Percentiles rank a stretch among this genome's conserved stretches.
Conservation (phyloP, 2,329 filamentous ascomycete genomes). For the Alternaria brassicicola region DNA sequence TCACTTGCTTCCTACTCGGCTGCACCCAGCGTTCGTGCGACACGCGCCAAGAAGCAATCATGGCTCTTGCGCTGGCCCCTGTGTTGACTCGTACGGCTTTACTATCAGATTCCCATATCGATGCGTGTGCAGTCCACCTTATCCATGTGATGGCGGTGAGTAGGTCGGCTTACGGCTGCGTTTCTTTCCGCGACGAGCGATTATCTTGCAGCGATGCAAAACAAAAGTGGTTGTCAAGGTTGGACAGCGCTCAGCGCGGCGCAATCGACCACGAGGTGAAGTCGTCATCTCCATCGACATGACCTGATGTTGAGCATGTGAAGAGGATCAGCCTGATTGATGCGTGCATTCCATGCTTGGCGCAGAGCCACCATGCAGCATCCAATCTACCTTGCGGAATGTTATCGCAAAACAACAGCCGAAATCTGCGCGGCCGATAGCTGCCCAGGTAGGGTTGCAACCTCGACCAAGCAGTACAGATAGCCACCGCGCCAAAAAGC, state of each 20-base stretch:
- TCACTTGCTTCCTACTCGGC: slow-evolving; percentile 1
- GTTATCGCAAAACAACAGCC: slow-evolving; percentile 11
- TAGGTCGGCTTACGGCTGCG: slow-evolving; percentile 2
- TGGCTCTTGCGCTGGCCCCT: slow-evolving; percentile 12
- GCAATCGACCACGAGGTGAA: background rate
- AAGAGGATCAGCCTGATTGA: background rate
- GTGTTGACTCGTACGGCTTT: slow-evolving; percentile 8
- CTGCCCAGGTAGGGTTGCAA: background rate
- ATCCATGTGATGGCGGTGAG: background rate
- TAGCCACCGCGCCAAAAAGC: slow-evolving; percentile 3
- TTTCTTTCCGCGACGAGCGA: background rate
- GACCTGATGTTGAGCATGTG: slow-evolving; percentile 2
- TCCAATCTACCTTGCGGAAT: background rate
- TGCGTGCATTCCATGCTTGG: slow-evolving; percentile 17
- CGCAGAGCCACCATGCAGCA: slow-evolving; percentile 9
- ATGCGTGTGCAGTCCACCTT: background rate
- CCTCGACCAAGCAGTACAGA: background rate
- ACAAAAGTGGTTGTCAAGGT: too few species aligned
- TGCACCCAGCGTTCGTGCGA: slow-evolving; percentile 7
- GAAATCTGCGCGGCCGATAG: background rate
- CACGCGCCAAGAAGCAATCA: slow-evolving; percentile 12
- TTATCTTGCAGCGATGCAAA: background rate
- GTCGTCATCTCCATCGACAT: background rate
- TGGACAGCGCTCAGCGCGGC: background rate
- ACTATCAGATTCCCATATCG: slow-evolving; percentile 9